phyloP scores from a whole-genome alignment of 305 asterid species.

The Solanum hybrid region DNA sequence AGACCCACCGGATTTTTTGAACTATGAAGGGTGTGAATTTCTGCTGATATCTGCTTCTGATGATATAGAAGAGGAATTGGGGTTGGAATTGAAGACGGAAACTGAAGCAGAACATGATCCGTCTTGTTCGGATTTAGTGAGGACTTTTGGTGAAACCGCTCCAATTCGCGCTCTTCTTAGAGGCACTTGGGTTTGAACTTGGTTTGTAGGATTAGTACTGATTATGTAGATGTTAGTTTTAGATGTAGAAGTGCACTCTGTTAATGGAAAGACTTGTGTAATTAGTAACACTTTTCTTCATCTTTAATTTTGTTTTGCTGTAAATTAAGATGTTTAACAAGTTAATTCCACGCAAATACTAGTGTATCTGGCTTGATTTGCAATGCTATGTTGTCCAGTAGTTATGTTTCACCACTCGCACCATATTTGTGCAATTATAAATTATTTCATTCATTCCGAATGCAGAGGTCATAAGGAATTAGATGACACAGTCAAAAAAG shows the following conservation, averaged over 20 bases:
- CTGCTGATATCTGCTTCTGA: conserved; percentile 59
- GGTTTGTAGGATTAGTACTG: neutral
- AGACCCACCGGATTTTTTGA: conserved; percentile 61
- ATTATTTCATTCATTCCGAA: too few species aligned
- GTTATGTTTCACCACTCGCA: neutral
- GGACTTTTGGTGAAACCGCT: conserved; percentile 33
- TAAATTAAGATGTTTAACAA: neutral
- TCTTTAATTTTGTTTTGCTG: neutral
- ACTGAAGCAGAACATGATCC: conserved; percentile 13
- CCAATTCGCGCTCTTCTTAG: conserved; percentile 41
- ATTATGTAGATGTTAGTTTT: neutral
- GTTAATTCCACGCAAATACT: neutral
- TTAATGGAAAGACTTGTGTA: neutral
- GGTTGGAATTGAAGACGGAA: conserved; percentile 41
- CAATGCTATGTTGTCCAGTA: neutral
- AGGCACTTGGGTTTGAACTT: conserved; percentile 48
- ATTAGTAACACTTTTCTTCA: neutral
- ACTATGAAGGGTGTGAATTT: conserved; percentile 77
- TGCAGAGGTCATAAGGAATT: neutral
- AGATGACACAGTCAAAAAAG: neutral
- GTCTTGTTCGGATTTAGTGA: conserved; percentile 44
- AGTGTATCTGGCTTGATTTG: neutral
- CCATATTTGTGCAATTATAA: too few species aligned
- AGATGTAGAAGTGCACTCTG: neutral
- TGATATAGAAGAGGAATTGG: conserved; percentile 54